Evolutionary conservation across 805 yeast genomes (phyloP).

Genomic region (Lipomyces starkeyi): DNA sequence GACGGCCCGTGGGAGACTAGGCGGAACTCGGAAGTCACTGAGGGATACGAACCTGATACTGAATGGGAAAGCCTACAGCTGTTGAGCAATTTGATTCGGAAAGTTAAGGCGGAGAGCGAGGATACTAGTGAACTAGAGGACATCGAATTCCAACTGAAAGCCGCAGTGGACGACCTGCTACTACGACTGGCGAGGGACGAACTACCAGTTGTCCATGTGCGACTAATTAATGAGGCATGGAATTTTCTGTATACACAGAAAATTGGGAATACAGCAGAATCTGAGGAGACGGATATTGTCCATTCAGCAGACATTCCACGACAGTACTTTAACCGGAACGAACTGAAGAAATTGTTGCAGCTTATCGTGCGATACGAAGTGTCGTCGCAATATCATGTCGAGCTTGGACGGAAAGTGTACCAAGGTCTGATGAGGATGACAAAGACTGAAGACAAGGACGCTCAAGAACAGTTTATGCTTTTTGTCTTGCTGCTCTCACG

Average conservation of each 20-base stretch:
- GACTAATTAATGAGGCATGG: conserved; percentile 35
- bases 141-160: conserved; percentile 27
- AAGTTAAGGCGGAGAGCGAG: conserved; percentile 24
- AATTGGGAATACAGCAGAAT: conserved; percentile 18
- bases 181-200: conserved; percentile 19
- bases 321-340: conserved; percentile 17
- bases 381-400: conserved; percentile 29
- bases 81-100: conserved; percentile 30
- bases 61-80: conserved; percentile 35
- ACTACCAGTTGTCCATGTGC: conserved; percentile 28
- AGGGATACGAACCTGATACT: conserved; percentile 31
- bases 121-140: conserved; percentile 16
- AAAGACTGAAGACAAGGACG: background rate
- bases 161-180: conserved; percentile 23
- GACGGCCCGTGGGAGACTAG: conserved; percentile 20
- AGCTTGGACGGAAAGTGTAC: conserved; percentile 32
- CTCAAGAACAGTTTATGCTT: conserved; percentile 30
- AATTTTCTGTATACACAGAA: conserved; percentile 25
- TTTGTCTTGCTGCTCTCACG: conserved; percentile 28
- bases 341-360: conserved; percentile 20
- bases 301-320: conserved; percentile 10
- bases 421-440: conserved; percentile 16
- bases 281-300: conserved; percentile 17
- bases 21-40: conserved; percentile 4
- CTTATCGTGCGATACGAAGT: conserved; percentile 19